phyloP scores from a whole-genome alignment of 2,329 filamentous ascomycete species.

The Emericellopsis cladophorae region DNA sequence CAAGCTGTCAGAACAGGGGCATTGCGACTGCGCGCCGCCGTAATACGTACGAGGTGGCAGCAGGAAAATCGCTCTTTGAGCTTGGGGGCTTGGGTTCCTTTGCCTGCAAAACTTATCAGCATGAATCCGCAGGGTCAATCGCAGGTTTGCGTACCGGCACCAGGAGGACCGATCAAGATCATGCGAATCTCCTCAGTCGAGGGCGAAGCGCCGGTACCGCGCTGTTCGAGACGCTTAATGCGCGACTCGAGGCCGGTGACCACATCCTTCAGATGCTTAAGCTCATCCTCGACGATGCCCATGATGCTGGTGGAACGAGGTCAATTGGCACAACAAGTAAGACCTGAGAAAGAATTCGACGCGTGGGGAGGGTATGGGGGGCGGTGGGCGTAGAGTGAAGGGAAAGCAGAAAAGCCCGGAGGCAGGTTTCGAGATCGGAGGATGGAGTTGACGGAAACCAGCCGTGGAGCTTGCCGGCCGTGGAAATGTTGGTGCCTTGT shows the following conservation, averaged over 20 bases:
- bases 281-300: slow-evolving; percentile 78
- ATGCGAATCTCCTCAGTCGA: slow-evolving; percentile 68
- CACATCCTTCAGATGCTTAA: slow-evolving; percentile 74
- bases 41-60: slow-evolving; percentile 74
- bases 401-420: neutral
- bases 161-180: slow-evolving; percentile 94
- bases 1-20: neutral
- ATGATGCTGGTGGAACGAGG: slow-evolving; percentile 40
- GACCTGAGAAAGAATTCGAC: neutral
- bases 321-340: slow-evolving; percentile 1
- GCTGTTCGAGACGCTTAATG: slow-evolving; percentile 73
- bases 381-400: neutral
- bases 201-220: slow-evolving; percentile 42
- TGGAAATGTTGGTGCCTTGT: slow-evolving; percentile 1
- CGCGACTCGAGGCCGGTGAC: slow-evolving; percentile 75
- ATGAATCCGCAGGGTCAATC: neutral
- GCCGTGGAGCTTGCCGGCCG: neutral
- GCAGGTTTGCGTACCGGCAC: slow-evolving; percentile 60
- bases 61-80: slow-evolving; percentile 97
- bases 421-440: neutral
- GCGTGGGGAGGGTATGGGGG: neutral
- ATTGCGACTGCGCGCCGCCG: neutral
- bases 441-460: slow-evolving; percentile 1
- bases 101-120: slow-evolving; percentile 46
- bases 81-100: slow-evolving; percentile 95